Evolutionary conservation across 441 rosid species (phyloP).

Genomic region (Raphanus hybrid): DNA sequence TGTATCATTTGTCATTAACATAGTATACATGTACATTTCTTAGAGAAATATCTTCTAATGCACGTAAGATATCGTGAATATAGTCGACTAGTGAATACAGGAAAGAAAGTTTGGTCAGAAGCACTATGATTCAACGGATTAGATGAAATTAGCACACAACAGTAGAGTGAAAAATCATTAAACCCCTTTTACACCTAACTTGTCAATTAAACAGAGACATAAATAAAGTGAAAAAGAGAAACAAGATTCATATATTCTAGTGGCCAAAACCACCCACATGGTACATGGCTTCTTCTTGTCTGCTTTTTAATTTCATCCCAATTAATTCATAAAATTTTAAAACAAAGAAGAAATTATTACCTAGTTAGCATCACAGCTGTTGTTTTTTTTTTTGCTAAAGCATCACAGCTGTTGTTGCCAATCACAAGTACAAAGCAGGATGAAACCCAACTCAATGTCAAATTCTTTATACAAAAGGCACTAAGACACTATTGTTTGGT

Average conservation of each 20-base stretch:
- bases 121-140: slow-evolving; percentile 5
- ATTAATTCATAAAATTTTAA: background rate
- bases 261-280: slow-evolving; percentile 20
- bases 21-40: background rate
- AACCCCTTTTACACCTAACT: slow-evolving; percentile 26
- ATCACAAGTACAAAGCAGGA: background rate
- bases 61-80: background rate
- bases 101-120: slow-evolving; percentile 7
- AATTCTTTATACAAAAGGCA: background rate
- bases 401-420: background rate
- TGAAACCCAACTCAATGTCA: background rate
- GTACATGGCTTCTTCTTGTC: slow-evolving; percentile 12
- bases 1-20: background rate
- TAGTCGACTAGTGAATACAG: background rate
- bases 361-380: background rate
- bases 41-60: background rate
- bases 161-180: background rate
- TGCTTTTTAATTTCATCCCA: background rate
- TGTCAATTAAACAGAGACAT: slow-evolving; percentile 27
- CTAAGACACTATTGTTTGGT: background rate
- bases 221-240: slow-evolving; percentile 3
- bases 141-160: slow-evolving; percentile 11
- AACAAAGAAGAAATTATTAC: background rate
- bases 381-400: background rate
- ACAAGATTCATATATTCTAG: slow-evolving; percentile 21